Evolutionary conservation across 176 grass and related monocot species (phyloP).

Genomic region (Saccharum spontaneum): DNA sequence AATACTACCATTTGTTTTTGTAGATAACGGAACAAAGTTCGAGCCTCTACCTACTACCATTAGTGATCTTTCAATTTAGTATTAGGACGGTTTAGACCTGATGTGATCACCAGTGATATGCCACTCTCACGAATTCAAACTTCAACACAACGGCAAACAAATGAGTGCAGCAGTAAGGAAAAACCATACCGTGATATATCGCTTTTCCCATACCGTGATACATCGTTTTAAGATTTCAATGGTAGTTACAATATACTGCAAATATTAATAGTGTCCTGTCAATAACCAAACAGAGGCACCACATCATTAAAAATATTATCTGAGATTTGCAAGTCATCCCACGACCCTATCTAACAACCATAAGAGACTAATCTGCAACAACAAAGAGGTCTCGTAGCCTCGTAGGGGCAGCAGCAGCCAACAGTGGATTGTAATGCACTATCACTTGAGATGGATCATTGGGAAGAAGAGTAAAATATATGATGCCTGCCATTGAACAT

Average conservation of each 20-base stretch:
- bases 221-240: not conserved
- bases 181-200: not conserved
- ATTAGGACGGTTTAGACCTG: not conserved
- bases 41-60: no score
- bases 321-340: not conserved
- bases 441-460: no score
- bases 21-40: no score
- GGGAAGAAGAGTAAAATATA: no score
- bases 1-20: no score
- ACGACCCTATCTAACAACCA: not conserved
- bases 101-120: not conserved
- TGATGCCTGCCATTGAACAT: no score
- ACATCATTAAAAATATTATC: not conserved
- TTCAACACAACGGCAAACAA: not conserved
- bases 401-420: no score
- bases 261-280: not conserved
- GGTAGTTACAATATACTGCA: not conserved
- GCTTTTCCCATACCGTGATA: not conserved
- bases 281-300: not conserved
- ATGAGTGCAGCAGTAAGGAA: not conserved
- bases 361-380: not conserved
- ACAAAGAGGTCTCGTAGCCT: not conserved
- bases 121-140: not conserved
- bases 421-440: no score
- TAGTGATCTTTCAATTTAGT: not conserved